These are phyloP conservation scores for Trichoderma gamsii DNA, from an alignment of 495 filamentous ascomycete genomes.

Conservation along the genomic window DNA sequence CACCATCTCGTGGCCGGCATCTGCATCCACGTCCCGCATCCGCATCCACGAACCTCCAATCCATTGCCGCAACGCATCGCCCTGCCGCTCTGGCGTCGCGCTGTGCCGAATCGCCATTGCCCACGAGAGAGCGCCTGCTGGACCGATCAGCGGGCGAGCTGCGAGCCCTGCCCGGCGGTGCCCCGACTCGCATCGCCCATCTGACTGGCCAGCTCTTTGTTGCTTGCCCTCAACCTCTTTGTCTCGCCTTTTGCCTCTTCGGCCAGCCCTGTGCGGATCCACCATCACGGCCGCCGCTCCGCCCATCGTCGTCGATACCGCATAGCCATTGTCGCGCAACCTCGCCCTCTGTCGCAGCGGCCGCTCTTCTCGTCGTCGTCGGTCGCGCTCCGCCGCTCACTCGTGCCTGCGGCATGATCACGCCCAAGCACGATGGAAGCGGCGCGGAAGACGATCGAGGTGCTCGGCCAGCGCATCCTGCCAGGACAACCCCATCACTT, in stretches of 20 bases:
- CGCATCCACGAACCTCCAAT: background rate
- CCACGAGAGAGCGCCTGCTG: background rate
- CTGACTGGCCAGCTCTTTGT: background rate
- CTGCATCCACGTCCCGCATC: conserved; percentile 8
- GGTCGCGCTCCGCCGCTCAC: conserved; percentile 13
- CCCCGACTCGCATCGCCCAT: background rate
- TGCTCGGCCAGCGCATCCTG: conserved; percentile 37
- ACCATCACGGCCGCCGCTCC: background rate
- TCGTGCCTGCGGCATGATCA: conserved; percentile 16
- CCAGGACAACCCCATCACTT: conserved; percentile 40
- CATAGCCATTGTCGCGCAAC: background rate
- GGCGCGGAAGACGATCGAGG: conserved; percentile 40
- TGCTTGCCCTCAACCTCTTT: background rate
- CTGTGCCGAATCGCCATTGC: background rate
- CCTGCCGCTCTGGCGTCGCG: conserved; percentile 3
- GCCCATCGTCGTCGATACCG: background rate
- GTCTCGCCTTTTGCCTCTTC: background rate
- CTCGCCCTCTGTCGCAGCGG: background rate
- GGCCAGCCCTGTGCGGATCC: background rate
- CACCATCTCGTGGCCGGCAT: conserved; percentile 8
- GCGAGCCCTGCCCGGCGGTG: background rate
- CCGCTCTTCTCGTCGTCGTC: background rate
- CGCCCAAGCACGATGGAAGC: conserved; percentile 41
- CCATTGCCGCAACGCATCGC: conserved; percentile 1
- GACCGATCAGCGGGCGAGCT: background rate